Percentiles rank a stretch among this genome's conserved stretches.
These are phyloP conservation scores for Chrysoporthe cubensis DNA, from an alignment of 2,329 filamentous ascomycete genomes.

Conservation along the genomic window DNA sequence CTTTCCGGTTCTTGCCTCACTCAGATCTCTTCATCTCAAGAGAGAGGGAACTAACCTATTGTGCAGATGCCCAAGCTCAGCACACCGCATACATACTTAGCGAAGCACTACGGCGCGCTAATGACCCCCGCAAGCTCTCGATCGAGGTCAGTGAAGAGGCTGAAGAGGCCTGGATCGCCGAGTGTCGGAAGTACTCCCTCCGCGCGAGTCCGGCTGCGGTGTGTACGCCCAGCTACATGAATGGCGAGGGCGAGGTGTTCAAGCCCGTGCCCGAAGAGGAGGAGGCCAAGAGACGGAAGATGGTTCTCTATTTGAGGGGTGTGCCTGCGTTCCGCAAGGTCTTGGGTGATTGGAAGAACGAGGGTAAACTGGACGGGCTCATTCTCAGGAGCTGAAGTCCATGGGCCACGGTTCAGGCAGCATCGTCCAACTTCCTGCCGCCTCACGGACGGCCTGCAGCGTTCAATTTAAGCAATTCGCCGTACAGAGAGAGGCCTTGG, in stretches of 20 bases:
- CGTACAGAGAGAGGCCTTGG: too few relatives aligned
- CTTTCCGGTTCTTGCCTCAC: too few relatives aligned
- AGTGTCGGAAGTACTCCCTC: slow-evolving; percentile 15
- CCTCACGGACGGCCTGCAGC: too few relatives aligned
- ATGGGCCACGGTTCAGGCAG: too few relatives aligned
- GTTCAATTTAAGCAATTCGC: too few relatives aligned
- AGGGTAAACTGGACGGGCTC: slow-evolving; percentile 1
- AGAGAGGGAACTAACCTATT: too few relatives aligned
- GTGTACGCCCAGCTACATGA: slow-evolving; percentile 29
- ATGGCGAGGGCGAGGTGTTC: slow-evolving; percentile 23
- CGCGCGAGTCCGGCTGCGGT: slow-evolving; percentile 13
- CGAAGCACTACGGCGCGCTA: slow-evolving; percentile 12
- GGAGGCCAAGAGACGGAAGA: background rate
- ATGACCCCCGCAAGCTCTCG: background rate
- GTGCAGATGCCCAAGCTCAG: slow-evolving; percentile 41
- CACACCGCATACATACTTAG: slow-evolving; percentile 24
- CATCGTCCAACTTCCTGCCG: too few relatives aligned
- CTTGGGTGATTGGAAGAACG: slow-evolving; percentile 1
- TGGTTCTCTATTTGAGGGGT: background rate
- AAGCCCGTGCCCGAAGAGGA: slow-evolving; percentile 10
- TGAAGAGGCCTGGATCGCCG: slow-evolving; percentile 23
- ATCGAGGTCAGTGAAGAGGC: slow-evolving; percentile 25
- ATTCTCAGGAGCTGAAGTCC: background rate
- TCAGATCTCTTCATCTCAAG: too few relatives aligned
- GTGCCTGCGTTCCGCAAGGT: slow-evolving; percentile 8